phyloP scores from a whole-genome alignment of 192 early-diverging fungal genomes.

The Pilaira anomala region DNA sequence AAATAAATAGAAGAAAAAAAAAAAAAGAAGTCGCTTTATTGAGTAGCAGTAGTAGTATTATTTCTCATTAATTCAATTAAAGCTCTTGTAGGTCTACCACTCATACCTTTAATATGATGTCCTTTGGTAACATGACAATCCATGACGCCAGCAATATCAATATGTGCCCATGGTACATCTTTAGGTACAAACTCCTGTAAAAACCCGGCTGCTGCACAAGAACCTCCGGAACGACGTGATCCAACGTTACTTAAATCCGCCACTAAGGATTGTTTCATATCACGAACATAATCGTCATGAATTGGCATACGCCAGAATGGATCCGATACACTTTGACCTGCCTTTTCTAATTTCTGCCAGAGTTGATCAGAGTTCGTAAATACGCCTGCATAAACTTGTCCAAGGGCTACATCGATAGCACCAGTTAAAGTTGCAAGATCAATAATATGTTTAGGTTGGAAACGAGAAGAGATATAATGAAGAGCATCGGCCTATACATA shows the following conservation, averaged over 20 bases:
- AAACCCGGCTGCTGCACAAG: slow-evolving; percentile 88
- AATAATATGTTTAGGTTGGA: slow-evolving; percentile 65
- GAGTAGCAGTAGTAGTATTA: too few species aligned
- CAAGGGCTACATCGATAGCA: slow-evolving; percentile 89
- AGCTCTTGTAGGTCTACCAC: slow-evolving; percentile 75
- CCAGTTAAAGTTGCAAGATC: slow-evolving; percentile 93
- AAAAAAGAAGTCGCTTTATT: too few species aligned
- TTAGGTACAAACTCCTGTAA: slow-evolving; percentile 79
- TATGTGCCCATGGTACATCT: slow-evolving; percentile 63
- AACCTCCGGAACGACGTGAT: slow-evolving; percentile 68
- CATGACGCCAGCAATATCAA: slow-evolving; percentile 93
- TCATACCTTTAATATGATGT: slow-evolving; percentile 78
- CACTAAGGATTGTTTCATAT: slow-evolving; percentile 71
- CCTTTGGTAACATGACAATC: slow-evolving; percentile 53
- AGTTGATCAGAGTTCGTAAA: slow-evolving; percentile 75
- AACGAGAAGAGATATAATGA: slow-evolving; percentile 71
- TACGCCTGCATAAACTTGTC: slow-evolving; percentile 80
- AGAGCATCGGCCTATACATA: too few species aligned
- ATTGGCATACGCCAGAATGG: slow-evolving; percentile 95
- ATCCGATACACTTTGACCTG: slow-evolving; percentile 66
- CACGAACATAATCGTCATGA: slow-evolving; percentile 64
- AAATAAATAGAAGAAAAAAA: too few species aligned
- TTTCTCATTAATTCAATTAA: slow-evolving; percentile 77
- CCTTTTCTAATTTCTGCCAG: slow-evolving; percentile 66
- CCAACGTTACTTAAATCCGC: slow-evolving; percentile 90